phyloP scores from a whole-genome alignment of 495 filamentous ascomycete species.

The Bacidia gigantensis region DNA sequence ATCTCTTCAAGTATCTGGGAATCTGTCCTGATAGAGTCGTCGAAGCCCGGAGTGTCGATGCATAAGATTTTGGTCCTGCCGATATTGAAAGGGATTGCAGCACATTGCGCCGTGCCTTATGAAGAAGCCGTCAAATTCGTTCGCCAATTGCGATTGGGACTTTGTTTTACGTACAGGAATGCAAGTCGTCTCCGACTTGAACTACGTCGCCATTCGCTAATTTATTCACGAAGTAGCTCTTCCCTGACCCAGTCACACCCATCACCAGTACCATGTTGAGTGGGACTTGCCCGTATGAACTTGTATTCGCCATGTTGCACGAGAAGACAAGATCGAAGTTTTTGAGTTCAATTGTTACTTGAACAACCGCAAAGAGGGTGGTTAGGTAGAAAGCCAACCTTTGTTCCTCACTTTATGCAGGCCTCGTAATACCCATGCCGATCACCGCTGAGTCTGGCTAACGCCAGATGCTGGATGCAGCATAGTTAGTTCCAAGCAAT shows the following conservation, averaged over 20 bases:
- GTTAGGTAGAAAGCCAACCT: too few species aligned
- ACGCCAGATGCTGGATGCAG: too few species aligned
- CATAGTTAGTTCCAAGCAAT: too few species aligned
- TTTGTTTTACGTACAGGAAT: slow-evolving; percentile 17
- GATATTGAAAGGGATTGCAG: slow-evolving; percentile 11
- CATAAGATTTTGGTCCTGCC: slow-evolving; percentile 18
- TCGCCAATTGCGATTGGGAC: too few species aligned
- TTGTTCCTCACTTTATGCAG: too few species aligned
- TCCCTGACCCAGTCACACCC: slow-evolving; percentile 23
- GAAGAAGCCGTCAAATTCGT: too few species aligned
- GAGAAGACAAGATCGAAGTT: too few species aligned
- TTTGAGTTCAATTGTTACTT: too few species aligned
- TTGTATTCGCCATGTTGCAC: too few species aligned
- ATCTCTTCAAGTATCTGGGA: slow-evolving; percentile 29
- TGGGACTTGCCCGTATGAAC: background rate
- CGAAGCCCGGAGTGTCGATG: slow-evolving; percentile 34
- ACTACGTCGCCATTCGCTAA: slow-evolving; percentile 12
- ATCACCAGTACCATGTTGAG: slow-evolving; percentile 22
- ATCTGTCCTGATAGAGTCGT: slow-evolving; percentile 28
- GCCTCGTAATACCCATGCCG: too few species aligned
- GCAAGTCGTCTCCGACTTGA: slow-evolving; percentile 14
- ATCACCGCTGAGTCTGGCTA: too few species aligned
- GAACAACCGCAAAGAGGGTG: too few species aligned
- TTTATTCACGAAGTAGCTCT: slow-evolving; percentile 17
- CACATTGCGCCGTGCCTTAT: slow-evolving; percentile 7